Percentiles rank a stretch among this genome's conserved stretches.
phyloP scores from a whole-genome alignment of 139 green algal species.

The Ulvella scutata region DNA sequence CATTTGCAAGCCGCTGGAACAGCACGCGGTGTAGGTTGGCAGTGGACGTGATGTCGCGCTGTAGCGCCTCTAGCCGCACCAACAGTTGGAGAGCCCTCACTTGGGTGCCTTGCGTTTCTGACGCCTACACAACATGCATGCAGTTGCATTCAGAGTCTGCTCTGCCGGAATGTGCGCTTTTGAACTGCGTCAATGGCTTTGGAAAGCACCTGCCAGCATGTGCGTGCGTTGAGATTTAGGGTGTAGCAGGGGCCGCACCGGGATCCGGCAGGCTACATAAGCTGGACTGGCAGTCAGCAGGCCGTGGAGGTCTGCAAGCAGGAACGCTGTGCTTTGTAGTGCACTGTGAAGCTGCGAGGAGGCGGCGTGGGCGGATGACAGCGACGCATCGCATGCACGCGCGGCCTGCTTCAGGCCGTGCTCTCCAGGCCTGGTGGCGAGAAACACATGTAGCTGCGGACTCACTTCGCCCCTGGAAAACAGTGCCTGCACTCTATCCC shows the following conservation, averaged over 20 bases:
- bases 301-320: neutral
- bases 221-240: too few species aligned
- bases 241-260: neutral
- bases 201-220: too few species aligned
- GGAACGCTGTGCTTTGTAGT: neutral
- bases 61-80: neutral
- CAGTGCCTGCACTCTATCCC: neutral
- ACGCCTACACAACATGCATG: too few species aligned
- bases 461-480: neutral
- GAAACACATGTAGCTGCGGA: neutral
- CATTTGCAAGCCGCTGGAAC: neutral
- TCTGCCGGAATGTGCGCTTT: too few species aligned
- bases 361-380: neutral
- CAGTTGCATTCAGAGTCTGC: too few species aligned
- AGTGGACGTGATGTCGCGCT: neutral
- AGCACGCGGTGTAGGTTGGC: neutral
- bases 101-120: neutral
- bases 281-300: neutral
- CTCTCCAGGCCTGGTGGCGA: neutral
- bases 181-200: too few species aligned
- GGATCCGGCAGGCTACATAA: neutral
- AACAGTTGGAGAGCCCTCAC: neutral
- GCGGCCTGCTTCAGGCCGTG: neutral
- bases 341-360: neutral
- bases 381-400: neutral